Evolutionary conservation across 441 rosid genomes (phyloP).

Genomic region (Euphorbia schlechtendalii): DNA sequence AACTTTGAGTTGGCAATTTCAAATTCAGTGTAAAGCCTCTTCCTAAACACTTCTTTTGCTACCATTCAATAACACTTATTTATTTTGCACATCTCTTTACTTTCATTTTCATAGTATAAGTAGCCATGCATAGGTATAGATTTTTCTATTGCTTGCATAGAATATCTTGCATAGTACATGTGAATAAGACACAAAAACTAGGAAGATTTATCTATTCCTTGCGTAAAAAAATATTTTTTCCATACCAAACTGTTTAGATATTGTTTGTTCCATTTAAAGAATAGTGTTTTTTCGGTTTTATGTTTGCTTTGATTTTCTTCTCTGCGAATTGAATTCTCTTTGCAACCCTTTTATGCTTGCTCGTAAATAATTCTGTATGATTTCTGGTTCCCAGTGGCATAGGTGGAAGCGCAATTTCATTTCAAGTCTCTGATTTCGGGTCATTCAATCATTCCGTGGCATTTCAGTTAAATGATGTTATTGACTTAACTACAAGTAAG

Average conservation of each 20-base stretch:
- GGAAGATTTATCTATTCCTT: no score
- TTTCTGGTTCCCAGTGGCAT: constrained; percentile 25
- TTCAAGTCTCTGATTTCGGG: constrained; percentile 32
- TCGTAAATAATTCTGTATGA: constrained; percentile 20
- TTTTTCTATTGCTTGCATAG: no score
- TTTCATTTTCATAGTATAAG: neutral
- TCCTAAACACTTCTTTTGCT: no score
- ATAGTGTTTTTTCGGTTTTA: neutral
- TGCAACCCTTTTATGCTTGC: no score
- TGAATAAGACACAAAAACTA: no score
- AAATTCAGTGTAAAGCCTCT: constrained; percentile 27
- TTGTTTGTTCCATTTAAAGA: neutral
- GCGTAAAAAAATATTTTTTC: no score
- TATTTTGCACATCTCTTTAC: neutral
- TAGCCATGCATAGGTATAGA: no score
- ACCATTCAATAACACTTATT: neutral
- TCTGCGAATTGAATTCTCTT: neutral
- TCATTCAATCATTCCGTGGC: constrained; percentile 32
- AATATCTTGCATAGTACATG: no score
- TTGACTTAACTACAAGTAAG: no score
- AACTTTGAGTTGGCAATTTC: constrained; percentile 34
- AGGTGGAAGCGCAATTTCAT: constrained; percentile 28
- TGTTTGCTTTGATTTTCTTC: neutral
- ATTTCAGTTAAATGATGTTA: no score
- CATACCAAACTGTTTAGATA: neutral